Base-by-base conservation (phyloP, 306 rosid genomes). In the Boehmeria nivea region DNA sequence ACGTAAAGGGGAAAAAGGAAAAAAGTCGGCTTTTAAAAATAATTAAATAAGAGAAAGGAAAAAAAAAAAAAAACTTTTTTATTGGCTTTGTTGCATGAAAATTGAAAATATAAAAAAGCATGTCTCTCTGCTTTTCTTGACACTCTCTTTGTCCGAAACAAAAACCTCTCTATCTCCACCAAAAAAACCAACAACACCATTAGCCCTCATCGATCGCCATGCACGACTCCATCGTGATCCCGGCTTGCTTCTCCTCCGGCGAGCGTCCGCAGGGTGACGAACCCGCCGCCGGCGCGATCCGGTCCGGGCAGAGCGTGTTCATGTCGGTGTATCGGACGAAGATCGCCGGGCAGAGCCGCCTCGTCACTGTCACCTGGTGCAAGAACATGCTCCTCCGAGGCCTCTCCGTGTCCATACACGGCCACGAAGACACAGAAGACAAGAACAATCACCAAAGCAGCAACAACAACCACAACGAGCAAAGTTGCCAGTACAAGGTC, bases 321-420 rank as follows among this genome's bases (percentile, higher is more conserved):
- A 78, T 78, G 83, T 75, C 88, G 6, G 80, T 76, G 22, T 90
- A 87, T 15, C 72, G 80, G 62, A 87, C 95, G 54, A 80, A 84
- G 75, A 59, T 90, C 12, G 95, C 89, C 7, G 95, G 82, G 22
- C 81, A 71, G 38, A 74, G 86, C 64, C 89, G 87, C 24, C 59
- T 84, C 69, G 74, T 87, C 70, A 90, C 91, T 6, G 31, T 90
- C 60, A 76, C 94, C 19, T 90, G 98, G 98, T 87, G 94, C 83
- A 90, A 90, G 67, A 87, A 84, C 34, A 17, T 87, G 61, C 31
- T 86, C 57, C 81, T 86, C 16, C 94, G 83, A 50, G 97, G 95
- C 20, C 77, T 90, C 4, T 86, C 84, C 18, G 82, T 90, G 43
- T 74, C 94, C 6, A 85, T 90, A 48, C 82, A 78, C 76, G 84